Evolutionary conservation across 2,329 filamentous ascomycete genomes (phyloP), one percentile per base, ranked within the genome.

Genomic region (Zymoseptoria crescenta): DNA sequence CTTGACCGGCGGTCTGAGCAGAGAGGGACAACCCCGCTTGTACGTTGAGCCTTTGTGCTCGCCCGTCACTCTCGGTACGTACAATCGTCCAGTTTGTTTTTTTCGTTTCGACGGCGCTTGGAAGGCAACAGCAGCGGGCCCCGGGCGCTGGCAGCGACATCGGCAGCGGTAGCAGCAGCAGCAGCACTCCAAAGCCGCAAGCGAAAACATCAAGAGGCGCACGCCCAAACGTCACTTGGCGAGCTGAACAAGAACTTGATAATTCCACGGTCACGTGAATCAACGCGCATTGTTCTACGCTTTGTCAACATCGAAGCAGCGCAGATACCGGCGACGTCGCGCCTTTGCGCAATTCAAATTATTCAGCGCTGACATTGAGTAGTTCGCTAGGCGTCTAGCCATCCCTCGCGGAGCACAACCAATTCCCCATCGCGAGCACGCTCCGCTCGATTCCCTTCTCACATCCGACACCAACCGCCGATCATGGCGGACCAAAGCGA

Each of bases 401-500:
- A 61, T 56, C 55, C 49, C 48, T 50, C 50, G 55, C 54, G 54
- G 62, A 63, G 56, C 52, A 54, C 55, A 45, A 30, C 56, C 54
- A 56, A 54, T 55, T 55, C 59, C 58, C 57, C 59, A 61, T 60
- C 60, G 62, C 62, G 64, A 61, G 64, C 57, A 64, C 56, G 61
- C 61, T 64, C 58, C 61, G 56, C 57, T 53, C 35, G 50, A 49
- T 49, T 54, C 28, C 54, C 30, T 30, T 53, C 56, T 49, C 54
- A 54, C 49, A 56, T 52, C 57, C 56, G 54, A 41, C 49, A 51
- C 52, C 54, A 27, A 49, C 61, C 66, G 67, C 67, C 66, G 56
- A 77, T 75, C 74, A 89, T 89, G 87, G 86, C 86, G 76, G 87
- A 89, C 77, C 80, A 84, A 74, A 83, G 91, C 79, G 93, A 97